phyloP scores from a whole-genome alignment of 768 basidiomycete genomes.

The Podaxis pistillaris region DNA sequence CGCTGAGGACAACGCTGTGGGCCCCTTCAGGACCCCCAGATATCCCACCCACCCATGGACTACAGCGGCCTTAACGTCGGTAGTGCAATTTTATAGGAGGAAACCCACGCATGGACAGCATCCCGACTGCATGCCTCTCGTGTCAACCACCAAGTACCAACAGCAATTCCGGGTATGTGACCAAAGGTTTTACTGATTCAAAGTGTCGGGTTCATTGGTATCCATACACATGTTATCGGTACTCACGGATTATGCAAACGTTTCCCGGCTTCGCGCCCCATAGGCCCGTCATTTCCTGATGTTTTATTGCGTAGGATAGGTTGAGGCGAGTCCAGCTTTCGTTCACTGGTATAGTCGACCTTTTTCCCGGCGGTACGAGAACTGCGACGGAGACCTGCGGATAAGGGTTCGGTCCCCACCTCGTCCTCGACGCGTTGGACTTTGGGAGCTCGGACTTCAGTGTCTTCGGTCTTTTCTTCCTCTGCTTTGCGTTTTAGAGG shows the following conservation, averaged over 20 bases:
- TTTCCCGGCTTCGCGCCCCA: slow-evolving; percentile 34
- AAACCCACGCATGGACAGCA: slow-evolving; percentile 79
- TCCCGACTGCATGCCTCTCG: slow-evolving; percentile 71
- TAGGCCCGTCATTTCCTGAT: slow-evolving; percentile 32
- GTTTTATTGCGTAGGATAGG: slow-evolving; percentile 39
- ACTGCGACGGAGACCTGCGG: slow-evolving; percentile 56
- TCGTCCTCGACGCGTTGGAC: slow-evolving; percentile 30
- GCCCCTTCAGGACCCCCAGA: slow-evolving; percentile 64
- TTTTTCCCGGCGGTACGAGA: slow-evolving; percentile 59
- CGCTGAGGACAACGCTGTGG: slow-evolving; percentile 84
- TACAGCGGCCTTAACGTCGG: slow-evolving; percentile 26
- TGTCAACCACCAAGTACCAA: slow-evolving; percentile 83
- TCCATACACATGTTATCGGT: not conserved
- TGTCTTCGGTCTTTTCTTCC: slow-evolving; percentile 22
- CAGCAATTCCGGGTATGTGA: slow-evolving; percentile 70
- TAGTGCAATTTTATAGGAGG: not conserved
- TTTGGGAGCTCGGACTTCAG: slow-evolving; percentile 24
- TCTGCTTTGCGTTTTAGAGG: slow-evolving; percentile 25
- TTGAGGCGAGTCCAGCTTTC: slow-evolving; percentile 28
- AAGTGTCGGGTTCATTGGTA: not conserved
- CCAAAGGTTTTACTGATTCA: slow-evolving; percentile 71
- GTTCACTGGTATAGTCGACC: slow-evolving; percentile 53
- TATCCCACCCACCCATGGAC: slow-evolving; percentile 86
- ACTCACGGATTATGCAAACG: slow-evolving; percentile 54
- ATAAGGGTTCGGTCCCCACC: slow-evolving; percentile 15